Base-by-base conservation (phyloP, 1,139 yeast species). In the Taphrina wiesneri region DNA sequence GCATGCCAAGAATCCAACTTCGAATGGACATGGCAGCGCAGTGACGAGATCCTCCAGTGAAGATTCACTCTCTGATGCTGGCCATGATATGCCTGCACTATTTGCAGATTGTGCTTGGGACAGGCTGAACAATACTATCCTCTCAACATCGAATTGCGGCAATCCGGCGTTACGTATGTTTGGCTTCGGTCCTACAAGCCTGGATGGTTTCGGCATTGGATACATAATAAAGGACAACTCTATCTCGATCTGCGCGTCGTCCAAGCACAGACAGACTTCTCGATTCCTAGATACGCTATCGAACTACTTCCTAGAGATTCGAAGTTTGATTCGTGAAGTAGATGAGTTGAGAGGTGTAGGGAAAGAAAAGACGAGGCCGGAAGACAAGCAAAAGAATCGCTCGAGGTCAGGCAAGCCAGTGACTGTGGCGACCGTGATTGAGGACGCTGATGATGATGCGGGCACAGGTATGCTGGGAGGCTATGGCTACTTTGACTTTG, bases 171-270 rank as follows among this genome's bases (percentile, higher is more conserved):
- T 91, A 70, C 83, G 92, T 72, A 82, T 88, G 69, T 91, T 91
- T 77, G 97, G 97, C 0, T 91, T 91, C 77, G 97, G 97, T 3
- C 97, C 97, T 1, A 92, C 89, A 5, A 83, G 90, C 39, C 86
- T 95, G 25, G 90, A 88, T 73, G 97, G 97, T 17, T 91, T 88
- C 77, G 97, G 97, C 30, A 82, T 91, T 61, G 97, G 96, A 1
- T 91, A 91, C 76, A 90, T 91, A 72, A 87, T 91, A 73, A 90
- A 91, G 75, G 90, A 85, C 67, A 90, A 89, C 73, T 86, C 93
- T 3, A 85, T 91, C 65, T 87, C 96, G 1, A 85, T 91, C 49
- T 90, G 96, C 75, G 95, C 90, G 0, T 85, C 95, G 30, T 90
- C 96, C 6, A 91, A 90, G 77, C 96, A 91, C 76, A 83, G 97